Evolutionary conservation across 345 rosid species (phyloP).

Genomic region (Mercurialis annua): DNA sequence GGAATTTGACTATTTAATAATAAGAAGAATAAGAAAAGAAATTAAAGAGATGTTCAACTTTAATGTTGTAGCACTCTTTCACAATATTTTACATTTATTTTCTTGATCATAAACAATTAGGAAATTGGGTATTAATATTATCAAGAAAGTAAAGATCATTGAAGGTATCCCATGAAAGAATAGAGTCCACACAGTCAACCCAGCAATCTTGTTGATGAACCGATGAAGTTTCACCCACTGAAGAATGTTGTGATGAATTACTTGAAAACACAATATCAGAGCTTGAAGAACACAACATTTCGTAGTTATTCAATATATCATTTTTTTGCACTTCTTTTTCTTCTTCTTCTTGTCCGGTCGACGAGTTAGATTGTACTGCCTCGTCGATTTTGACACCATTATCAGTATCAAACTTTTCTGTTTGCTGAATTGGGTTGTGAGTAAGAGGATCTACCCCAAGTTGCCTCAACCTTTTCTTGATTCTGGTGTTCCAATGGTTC

Average conservation of each 20-base stretch:
- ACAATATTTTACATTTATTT: neutral
- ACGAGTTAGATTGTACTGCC: constrained; percentile 7
- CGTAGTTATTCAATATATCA: constrained; percentile 26
- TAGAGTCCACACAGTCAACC: constrained; percentile 57
- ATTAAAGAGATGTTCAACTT: neutral
- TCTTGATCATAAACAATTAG: neutral
- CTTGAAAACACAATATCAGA: constrained; percentile 34
- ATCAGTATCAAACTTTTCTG: constrained; percentile 1
- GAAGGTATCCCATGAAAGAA: constrained; percentile 60
- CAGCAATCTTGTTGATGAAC: constrained; percentile 36
- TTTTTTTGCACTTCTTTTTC: constrained; percentile 16
- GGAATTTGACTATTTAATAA: neutral
- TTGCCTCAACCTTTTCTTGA: constrained; percentile 74
- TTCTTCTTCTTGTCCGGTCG: constrained; percentile 12
- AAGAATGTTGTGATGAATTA: constrained; percentile 24
- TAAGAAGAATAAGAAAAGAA: neutral
- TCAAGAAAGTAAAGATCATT: constrained; percentile 36
- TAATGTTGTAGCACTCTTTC: neutral
- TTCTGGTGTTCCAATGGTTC: constrained; percentile 90
- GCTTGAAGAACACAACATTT: constrained; percentile 35
- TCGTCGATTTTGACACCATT: constrained; percentile 17
- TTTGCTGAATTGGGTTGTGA: constrained; percentile 43
- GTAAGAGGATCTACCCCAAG: constrained; percentile 61
- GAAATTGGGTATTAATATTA: constrained; percentile 21
- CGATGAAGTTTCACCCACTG: constrained; percentile 30